Evolutionary conservation across 1,284 basidiomycete species (phyloP).

Genomic region (Trametes sp.): DNA sequence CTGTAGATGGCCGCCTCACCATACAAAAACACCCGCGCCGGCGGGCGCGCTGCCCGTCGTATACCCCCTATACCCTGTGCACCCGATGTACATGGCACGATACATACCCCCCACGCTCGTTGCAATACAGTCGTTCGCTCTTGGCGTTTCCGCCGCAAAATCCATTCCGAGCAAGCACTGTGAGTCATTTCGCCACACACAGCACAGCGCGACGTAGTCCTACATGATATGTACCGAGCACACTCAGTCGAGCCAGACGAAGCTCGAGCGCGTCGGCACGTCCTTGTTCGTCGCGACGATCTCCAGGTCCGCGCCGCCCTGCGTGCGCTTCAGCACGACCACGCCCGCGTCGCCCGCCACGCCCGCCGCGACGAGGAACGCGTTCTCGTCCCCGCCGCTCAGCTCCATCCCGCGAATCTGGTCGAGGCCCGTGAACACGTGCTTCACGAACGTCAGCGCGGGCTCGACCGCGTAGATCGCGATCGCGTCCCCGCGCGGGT

Average conservation of each 20-base stretch:
- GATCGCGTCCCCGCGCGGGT: constrained; percentile 47
- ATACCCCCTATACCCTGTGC: constrained; percentile 17
- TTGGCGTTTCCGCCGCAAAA: no score
- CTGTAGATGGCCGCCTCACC: neutral
- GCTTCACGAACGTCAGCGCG: constrained; percentile 48
- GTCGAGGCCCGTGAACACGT: constrained; percentile 67
- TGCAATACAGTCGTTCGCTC: neutral
- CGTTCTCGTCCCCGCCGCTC: constrained; percentile 53
- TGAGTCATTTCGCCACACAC: no score
- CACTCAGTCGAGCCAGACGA: constrained; percentile 51
- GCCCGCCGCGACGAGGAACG: constrained; percentile 64
- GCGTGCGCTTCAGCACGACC: constrained; percentile 58
- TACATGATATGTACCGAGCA: no score
- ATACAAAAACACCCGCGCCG: no score
- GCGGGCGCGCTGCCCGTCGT: no score
- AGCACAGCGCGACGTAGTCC: no score
- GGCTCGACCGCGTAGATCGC: constrained; percentile 43
- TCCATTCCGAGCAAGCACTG: no score
- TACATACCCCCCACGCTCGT: constrained; percentile 7
- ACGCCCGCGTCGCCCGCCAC: constrained; percentile 60
- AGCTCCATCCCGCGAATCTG: constrained; percentile 71
- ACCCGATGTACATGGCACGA: constrained; percentile 9
- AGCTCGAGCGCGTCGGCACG: constrained; percentile 58
- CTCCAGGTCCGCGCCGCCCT: constrained; percentile 61
- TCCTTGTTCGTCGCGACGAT: constrained; percentile 60